Evolutionary conservation across 2,329 filamentous ascomycete species (phyloP), one percentile per base, ranked within the genome.

Genomic region (Talaromyces sp.): DNA sequence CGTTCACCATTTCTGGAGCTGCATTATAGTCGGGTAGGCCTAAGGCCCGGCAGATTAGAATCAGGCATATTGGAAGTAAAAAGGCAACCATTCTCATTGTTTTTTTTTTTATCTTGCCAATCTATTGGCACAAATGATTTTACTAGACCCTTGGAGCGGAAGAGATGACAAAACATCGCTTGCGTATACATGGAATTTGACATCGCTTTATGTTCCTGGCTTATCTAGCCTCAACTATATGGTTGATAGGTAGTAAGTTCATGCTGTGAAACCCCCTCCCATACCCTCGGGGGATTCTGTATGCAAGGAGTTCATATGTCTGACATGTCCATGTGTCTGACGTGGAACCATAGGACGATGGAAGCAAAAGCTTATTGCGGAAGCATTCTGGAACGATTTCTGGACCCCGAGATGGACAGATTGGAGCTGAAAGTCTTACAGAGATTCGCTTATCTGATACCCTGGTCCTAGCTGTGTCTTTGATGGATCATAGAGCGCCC

Each of bases 191-290:
- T 14, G 30, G n/a, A 9, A 19, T 11, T 14, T 13, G 13, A 10
- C 4, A n/a, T 29, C 19, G 5, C 35, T 46, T 20, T 32, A 27
- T 36, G 17, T 19, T 9, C 8, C 43, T 46, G 19, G 2, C n/a
- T 19, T 3, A 19, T 24, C 3, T 8, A 13, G 14, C 6, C 19
- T 46, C 6, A 2, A 35, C 13, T 6, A 11, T 22, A 5, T 24
- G 6, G 13, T 16, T 27, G 27, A 9, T 24, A 22, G 29, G 17
- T 9, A 36, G 14, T 10, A 14, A 14, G 19, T 46, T 39, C 36
- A 35, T 46, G 43, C 17, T 19, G 43, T 46, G 43, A n/a, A 46
- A 46, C 43, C 8, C 43, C 30, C 20, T 33, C 30, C 43, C 43
- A 22, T 36, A 46, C 30, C 30, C 30, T 45, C 43, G 43, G 43